These are phyloP conservation scores for Fonsecaea monophora DNA, from an alignment of 2,329 filamentous ascomycete genomes.

Conservation along the genomic window DNA sequence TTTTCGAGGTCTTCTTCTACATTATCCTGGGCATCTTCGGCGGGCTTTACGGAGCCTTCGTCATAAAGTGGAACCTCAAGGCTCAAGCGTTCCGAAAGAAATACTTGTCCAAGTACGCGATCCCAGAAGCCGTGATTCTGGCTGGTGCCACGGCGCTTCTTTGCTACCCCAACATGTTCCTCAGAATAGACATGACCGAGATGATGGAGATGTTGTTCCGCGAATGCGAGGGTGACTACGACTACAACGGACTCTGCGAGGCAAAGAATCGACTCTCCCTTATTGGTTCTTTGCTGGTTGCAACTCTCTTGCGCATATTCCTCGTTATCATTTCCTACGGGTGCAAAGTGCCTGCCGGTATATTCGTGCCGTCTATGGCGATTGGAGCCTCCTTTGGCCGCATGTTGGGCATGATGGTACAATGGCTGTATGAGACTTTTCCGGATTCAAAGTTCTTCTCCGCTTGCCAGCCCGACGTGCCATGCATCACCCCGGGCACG, in stretches of 20 bases:
- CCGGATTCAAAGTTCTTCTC: conserved; percentile 85
- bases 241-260: conserved; percentile 90
- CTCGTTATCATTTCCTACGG: conserved; percentile 96
- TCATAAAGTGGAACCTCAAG: conserved; percentile 96
- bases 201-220: conserved; percentile 98
- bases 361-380: conserved; percentile 98
- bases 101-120: conserved; percentile 81
- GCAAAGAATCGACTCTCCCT: conserved; percentile 75
- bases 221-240: conserved; percentile 87
- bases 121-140: conserved; percentile 84
- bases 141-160: conserved; percentile 84
- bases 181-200: conserved; percentile 98
- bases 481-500: conserved; percentile 95
- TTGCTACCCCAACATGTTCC: conserved; percentile 96
- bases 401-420: conserved; percentile 91
- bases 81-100: conserved; percentile 93
- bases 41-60: conserved; percentile 91
- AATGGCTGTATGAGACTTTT: conserved; percentile 83
- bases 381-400: conserved; percentile 93
- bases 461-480: conserved; percentile 85
- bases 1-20: conserved; percentile 94
- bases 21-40: conserved; percentile 90
- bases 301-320: conserved; percentile 79
- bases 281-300: conserved; percentile 76
- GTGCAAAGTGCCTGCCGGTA: conserved; percentile 96